Base-by-base conservation (phyloP, 2,329 filamentous ascomycete species). In the Diaporthe helianthi region DNA sequence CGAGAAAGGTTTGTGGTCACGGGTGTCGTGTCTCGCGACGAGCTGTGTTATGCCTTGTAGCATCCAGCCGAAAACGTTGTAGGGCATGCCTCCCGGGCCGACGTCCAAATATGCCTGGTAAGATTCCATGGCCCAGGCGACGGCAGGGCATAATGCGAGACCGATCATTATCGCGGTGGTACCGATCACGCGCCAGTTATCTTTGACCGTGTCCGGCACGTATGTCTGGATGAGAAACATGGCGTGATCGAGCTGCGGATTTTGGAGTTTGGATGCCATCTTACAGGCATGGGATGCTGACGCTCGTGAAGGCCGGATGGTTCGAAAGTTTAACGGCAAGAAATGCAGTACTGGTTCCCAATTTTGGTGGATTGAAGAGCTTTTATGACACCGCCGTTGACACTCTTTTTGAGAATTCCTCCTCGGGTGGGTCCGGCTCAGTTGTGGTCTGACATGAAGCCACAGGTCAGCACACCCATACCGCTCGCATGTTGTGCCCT, bases 51-150 rank as follows among this genome's bases (percentile, higher is more conserved):
- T 19, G 8, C 76, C 72, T 70, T 83, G 81, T 1, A 79, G 26
- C 1, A 81, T 74, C 80, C 80, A 85, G 44, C 83, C 83, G n/a
- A 75, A 38, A 19, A 79, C 33, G 63, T 83, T 82, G 72, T 82
- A 76, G 0, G 83, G 82, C 0, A 83, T 67, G 17, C 83, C 82
- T 69, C 83, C 82, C 3, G 77, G 79, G 4, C 83, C 83, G 53
- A 84, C 78, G 1, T 79, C 78, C 22, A 82, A 76, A 73, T 76
- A 84, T 60, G 74, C 75, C 4, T 72, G 76, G 74, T 84, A 84
- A 71, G 76, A 76, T 19, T 73, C 70, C 49, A 73, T 64, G 17
- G 74, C 72, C 67, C 78, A 76, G 15, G 75, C 72, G 38, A 76
- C 49, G 22, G 52, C 51, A 12, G 65, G 70, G 22, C 70, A 53